A percentile compares a stretch with the other conserved stretches of the same genome.
Evolutionary conservation across 164 flowering plant genomes (phyloP).

Genomic region (Vitis labrusca): DNA sequence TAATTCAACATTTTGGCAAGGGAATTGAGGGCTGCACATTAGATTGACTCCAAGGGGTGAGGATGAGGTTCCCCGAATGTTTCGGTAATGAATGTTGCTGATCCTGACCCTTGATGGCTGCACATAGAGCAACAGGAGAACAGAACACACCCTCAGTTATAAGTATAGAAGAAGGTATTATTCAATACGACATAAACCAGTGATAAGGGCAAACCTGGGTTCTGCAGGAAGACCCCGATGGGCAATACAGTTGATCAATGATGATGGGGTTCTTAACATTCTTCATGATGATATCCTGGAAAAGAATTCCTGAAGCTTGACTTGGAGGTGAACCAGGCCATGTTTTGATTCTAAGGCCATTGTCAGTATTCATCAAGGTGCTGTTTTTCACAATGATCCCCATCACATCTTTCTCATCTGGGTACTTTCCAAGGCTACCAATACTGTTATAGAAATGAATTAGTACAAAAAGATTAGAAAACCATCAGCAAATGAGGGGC

Average conservation of each 20-base stretch:
- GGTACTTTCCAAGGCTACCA: constrained; percentile 53
- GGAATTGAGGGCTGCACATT: constrained; percentile 40
- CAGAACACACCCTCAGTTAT: neutral
- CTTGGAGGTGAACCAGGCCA: constrained; percentile 30
- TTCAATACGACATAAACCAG: too few relatives aligned
- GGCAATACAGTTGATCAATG: constrained; percentile 42
- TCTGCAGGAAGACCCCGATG: too few relatives aligned
- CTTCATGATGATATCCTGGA: constrained; percentile 37
- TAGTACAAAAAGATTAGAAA: too few relatives aligned
- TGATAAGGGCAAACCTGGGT: neutral
- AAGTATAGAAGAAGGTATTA: too few relatives aligned
- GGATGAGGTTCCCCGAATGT: constrained; percentile 44
- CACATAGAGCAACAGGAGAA: neutral
- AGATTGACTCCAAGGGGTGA: constrained; percentile 27
- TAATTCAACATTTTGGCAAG: constrained; percentile 32
- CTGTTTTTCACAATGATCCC: constrained; percentile 32
- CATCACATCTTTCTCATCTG: constrained; percentile 39
- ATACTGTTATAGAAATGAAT: constrained; percentile 23
- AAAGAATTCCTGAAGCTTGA: constrained; percentile 29
- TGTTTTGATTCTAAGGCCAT: constrained; percentile 56
- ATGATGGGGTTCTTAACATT: constrained; percentile 50
- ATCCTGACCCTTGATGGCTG: constrained; percentile 52
- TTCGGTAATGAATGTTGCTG: constrained; percentile 33
- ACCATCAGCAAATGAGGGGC: too few relatives aligned
- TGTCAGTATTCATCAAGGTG: constrained; percentile 31